Percentiles rank a stretch among this genome's conserved stretches.
Conservation (phyloP, 441 rosid species). For the Populus hybrid region DNA sequence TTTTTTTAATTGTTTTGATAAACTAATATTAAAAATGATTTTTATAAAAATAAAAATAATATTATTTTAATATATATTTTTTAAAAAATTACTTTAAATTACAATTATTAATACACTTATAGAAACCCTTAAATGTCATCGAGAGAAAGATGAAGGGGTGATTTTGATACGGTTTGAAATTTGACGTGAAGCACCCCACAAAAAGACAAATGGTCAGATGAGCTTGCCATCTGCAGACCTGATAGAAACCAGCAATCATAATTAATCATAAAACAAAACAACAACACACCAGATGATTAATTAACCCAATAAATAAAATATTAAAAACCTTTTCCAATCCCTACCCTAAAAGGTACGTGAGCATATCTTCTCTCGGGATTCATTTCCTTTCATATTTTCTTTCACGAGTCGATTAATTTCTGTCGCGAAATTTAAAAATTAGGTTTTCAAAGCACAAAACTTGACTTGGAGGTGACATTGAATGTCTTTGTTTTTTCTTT, state of each 20-base stretch:
- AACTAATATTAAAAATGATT: no score
- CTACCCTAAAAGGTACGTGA: conserved; percentile 17
- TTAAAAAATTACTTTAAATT: no score
- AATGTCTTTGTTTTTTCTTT: neutral
- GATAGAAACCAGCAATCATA: conserved; percentile 30
- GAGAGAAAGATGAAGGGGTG: neutral
- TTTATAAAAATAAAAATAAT: no score
- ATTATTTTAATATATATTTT: no score
- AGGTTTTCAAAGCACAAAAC: conserved; percentile 12
- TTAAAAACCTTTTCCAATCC: neutral
- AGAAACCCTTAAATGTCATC: neutral
- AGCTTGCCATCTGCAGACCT: conserved; percentile 31
- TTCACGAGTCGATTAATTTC: neutral
- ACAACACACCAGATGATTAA: neutral
- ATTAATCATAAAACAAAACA: neutral
- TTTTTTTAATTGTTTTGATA: no score
- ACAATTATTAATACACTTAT: no score
- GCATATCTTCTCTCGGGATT: neutral
- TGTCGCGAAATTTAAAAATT: neutral
- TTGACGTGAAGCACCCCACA: neutral
- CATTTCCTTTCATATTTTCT: neutral
- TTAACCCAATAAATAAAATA: neutral
- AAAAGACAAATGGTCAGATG: conserved; percentile 5
- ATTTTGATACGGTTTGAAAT: neutral
- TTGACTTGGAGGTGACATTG: neutral